Base-by-base conservation (phyloP, 768 basidiomycete species). In the Leucosporidium creatinivorum region DNA sequence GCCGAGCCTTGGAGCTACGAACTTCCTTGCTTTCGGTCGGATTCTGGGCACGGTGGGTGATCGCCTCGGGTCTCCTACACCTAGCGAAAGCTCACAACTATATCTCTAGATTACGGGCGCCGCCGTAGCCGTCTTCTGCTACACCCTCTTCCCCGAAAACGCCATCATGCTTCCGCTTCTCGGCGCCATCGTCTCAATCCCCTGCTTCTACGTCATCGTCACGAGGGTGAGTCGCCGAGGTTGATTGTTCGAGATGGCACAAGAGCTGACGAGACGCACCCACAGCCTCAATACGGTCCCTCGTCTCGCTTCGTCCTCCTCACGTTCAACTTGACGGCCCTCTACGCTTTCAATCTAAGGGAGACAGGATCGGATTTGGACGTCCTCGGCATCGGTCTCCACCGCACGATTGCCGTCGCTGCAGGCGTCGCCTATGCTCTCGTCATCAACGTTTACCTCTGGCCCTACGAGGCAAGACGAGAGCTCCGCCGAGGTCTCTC, bases 1-100 rank as follows among this genome's bases (percentile, higher is more conserved):
- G 12, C 90, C 89, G 0, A 91, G 89, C 2, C 89, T 93, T 51
- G 91, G 92, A 60, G 89, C 93, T 86, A 94, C 93, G 21, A 97
- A 98, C 76, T 87, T 85, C 75, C 80, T 96, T 47, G 86, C 86
- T 26, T 74, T 91, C 19, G 89, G 91, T 75, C 90, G 94, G 56
- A 82, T 92, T 18, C 78, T 89, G 12, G 92, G 92, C 8, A 97
- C 93, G 9, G 73, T 93, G 89, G 89, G 23, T 65, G 4, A 51
- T 25, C n/a, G n/a, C n/a, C n/a, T n/a, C n/a, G n/a, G n/a, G n/a
- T n/a, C n/a, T n/a, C n/a, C n/a, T n/a, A n/a, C n/a, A n/a, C n/a
- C n/a, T n/a, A n/a, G n/a, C n/a, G n/a, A n/a, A n/a, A n/a, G n/a
- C n/a, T n/a, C n/a, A n/a, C n/a, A n/a, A n/a, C n/a, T n/a, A 65